These are phyloP conservation scores for Cercospora berteroae DNA, from an alignment of 2,329 filamentous ascomycete species.

Conservation along the genomic window DNA sequence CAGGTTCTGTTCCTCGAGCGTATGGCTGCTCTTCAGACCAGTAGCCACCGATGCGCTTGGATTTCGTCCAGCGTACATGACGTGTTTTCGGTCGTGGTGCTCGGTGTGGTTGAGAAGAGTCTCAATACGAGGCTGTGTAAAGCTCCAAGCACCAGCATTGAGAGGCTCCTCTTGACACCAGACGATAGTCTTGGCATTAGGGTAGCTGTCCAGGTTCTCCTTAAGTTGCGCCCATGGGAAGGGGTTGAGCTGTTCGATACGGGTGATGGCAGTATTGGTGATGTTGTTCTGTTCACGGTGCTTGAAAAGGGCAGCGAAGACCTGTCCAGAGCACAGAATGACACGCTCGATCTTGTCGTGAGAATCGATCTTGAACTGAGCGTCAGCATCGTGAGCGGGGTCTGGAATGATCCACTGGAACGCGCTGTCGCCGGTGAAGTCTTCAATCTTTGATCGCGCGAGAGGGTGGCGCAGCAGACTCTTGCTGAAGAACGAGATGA, in stretches of 20 bases:
- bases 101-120: conserved; percentile 90
- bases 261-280: conserved; percentile 88
- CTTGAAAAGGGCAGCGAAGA: conserved; percentile 86
- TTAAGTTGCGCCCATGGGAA: conserved; percentile 98
- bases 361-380: conserved; percentile 61
- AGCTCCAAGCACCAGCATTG: conserved; percentile 95
- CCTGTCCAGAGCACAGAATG: conserved; percentile 90
- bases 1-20: conserved; percentile 89
- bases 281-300: conserved; percentile 83
- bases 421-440: conserved; percentile 86
- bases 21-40: conserved; percentile 81
- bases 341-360: conserved; percentile 90
- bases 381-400: conserved; percentile 72
- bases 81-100: conserved; percentile 89
- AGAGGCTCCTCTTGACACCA: conserved; percentile 98
- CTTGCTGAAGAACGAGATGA: conserved; percentile 98
- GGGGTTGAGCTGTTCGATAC: conserved; percentile 95
- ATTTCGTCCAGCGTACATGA: conserved; percentile 94
- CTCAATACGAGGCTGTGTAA: conserved; percentile 95
- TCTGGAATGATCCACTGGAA: conserved; percentile 98
- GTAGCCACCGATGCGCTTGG: conserved; percentile 93
- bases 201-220: conserved; percentile 95
- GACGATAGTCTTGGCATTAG: conserved; percentile 95
- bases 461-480: conserved; percentile 90
- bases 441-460: conserved; percentile 82